phyloP scores from a whole-genome alignment of 2,329 filamentous ascomycete species.

The Penicillium hordei region DNA sequence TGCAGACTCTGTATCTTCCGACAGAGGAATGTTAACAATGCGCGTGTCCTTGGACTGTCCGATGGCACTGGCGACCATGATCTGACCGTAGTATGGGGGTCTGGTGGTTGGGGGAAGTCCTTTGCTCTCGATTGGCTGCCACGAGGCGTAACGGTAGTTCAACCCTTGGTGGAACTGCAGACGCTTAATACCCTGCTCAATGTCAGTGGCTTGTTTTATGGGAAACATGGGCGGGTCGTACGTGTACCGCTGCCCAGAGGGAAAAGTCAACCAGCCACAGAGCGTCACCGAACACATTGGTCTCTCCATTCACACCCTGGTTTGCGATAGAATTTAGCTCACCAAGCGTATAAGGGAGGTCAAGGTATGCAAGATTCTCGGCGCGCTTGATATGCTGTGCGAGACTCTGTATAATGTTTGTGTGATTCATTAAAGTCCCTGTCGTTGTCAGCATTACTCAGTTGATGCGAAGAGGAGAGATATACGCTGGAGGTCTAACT shows the following conservation, averaged over 20 bases:
- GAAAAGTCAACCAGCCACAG: slow-evolving; percentile 21
- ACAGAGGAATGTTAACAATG: slow-evolving; percentile 13
- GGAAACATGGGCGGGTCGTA: not conserved
- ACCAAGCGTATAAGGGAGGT: slow-evolving; percentile 13
- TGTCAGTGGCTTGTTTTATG: not conserved
- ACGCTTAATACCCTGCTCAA: slow-evolving; percentile 15
- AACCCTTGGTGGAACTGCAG: slow-evolving; percentile 22
- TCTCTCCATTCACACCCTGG: slow-evolving; percentile 15
- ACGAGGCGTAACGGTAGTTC: slow-evolving; percentile 23
- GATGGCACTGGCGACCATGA: slow-evolving; percentile 19
- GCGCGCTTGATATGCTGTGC: too few relatives aligned
- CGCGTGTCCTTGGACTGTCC: slow-evolving; percentile 1
- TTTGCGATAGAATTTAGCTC: slow-evolving; percentile 19
- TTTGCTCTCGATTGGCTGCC: slow-evolving; percentile 19
- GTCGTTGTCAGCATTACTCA: not conserved
- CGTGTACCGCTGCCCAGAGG: slow-evolving; percentile 19
- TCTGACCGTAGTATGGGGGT: slow-evolving; percentile 21
- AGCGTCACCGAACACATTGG: slow-evolving; percentile 19
- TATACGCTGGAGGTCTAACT: slow-evolving; percentile 7
- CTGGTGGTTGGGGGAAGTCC: slow-evolving; percentile 9
- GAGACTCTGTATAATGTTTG: slow-evolving; percentile 10
- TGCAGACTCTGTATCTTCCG: slow-evolving; percentile 6
- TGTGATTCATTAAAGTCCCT: slow-evolving; percentile 22
- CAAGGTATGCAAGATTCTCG: slow-evolving; percentile 10
- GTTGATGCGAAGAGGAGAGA: not conserved